Percentiles rank a stretch among this genome's conserved stretches.
Conservation (phyloP, 1,284 basidiomycete species). For the Sphaerobolus stellatus region DNA sequence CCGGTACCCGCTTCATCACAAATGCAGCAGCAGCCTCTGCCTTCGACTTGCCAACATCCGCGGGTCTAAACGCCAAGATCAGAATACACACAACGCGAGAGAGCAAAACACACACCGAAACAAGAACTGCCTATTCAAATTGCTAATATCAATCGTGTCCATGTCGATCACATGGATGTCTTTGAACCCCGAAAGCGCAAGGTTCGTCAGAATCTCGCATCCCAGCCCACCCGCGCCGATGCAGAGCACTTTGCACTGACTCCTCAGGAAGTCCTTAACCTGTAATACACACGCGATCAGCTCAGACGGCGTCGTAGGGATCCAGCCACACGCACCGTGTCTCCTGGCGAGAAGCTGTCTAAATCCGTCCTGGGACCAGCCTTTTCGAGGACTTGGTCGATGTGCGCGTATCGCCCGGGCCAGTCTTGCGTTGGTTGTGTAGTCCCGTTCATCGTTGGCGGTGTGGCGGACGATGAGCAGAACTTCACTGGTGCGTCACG, state of each 20-base stretch:
- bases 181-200: conserved; percentile 92
- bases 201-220: conserved; percentile 92
- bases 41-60: conserved; percentile 94
- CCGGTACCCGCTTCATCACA: conserved; percentile 92
- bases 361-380: conserved; percentile 81
- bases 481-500: too few relatives aligned
- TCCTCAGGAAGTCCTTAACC: conserved; percentile 87
- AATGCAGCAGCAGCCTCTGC: conserved; percentile 93
- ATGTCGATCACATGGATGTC: conserved; percentile 99
- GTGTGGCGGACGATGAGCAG: too few relatives aligned
- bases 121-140: conserved; percentile 96
- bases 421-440: conserved; percentile 50
- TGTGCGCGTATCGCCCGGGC: conserved; percentile 71
- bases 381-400: conserved; percentile 78
- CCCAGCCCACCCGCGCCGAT: conserved; percentile 96
- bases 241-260: conserved; percentile 89
- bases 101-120: conserved; percentile 69
- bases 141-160: conserved; percentile 99
- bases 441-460: conserved; percentile 12
- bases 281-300: conserved; percentile 30
- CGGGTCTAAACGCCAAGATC: conserved; percentile 51
- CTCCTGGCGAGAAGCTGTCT: conserved; percentile 64
- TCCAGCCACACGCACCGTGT: conserved; percentile 54
- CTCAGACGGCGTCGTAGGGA: conserved; percentile 25
- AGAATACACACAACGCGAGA: neutral